Percentiles rank a stretch among this genome's conserved stretches.
phyloP scores from a whole-genome alignment of 805 yeast genomes.

The Yarrowia sp. region DNA sequence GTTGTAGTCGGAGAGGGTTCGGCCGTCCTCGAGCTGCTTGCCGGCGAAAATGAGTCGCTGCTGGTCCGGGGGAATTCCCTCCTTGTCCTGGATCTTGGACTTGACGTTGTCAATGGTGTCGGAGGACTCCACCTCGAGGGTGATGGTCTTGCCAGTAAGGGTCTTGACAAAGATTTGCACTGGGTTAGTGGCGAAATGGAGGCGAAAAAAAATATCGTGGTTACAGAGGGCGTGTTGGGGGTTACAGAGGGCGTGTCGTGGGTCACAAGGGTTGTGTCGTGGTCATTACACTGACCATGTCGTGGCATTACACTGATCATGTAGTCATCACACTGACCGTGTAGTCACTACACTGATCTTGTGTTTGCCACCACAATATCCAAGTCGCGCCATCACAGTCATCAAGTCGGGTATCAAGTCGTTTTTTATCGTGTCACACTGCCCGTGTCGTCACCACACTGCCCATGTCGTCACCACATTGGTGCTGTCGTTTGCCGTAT shows the following conservation, averaged over 20 bases:
- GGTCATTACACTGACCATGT: no score
- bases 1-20: slow-evolving; percentile 99
- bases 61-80: slow-evolving; percentile 99
- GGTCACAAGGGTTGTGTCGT: no score
- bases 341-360: no score
- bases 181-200: slow-evolving; percentile 16
- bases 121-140: slow-evolving; percentile 98
- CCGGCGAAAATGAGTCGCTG: slow-evolving; percentile 99
- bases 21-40: slow-evolving; percentile 99
- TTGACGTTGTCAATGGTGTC: slow-evolving; percentile 99
- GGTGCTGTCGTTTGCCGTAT: not conserved
- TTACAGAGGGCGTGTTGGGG: no score
- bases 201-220: no score
- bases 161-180: slow-evolving; percentile 94
- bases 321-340: no score
- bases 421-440: not conserved
- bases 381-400: no score
- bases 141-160: slow-evolving; percentile 97
- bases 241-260: no score
- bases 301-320: no score
- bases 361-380: no score
- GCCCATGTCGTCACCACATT: not conserved
- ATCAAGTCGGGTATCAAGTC: not conserved
- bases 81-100: slow-evolving; percentile 98
- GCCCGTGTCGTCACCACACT: not conserved